These are phyloP conservation scores for Fusarium buharicum DNA, from an alignment of 2,329 filamentous ascomycete genomes.

Conservation along the genomic window DNA sequence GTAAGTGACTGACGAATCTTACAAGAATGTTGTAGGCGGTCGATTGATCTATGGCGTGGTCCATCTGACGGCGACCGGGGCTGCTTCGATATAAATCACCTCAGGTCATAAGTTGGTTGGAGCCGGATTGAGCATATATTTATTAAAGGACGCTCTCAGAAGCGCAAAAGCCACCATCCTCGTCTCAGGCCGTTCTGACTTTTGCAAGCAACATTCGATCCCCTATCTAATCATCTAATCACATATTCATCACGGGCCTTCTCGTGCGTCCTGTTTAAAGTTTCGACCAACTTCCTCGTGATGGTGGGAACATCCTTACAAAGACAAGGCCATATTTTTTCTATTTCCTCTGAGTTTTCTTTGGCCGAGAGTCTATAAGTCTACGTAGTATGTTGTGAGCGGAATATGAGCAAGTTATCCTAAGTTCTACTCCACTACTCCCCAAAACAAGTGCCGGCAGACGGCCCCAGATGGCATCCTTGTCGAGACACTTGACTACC, in stretches of 20 bases:
- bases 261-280: constrained; percentile 15
- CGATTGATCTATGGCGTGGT: constrained; percentile 44
- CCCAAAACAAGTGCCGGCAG: constrained; percentile 8
- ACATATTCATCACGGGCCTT: constrained; percentile 21
- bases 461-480: constrained; percentile 10
- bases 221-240: constrained; percentile 27
- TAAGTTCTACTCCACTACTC: constrained; percentile 19
- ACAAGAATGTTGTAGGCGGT: constrained; percentile 15
- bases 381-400: constrained; percentile 14
- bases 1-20: constrained; percentile 11
- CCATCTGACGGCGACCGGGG: constrained; percentile 37
- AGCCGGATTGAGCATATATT: constrained; percentile 46
- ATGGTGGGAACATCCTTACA: constrained; percentile 27
- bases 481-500: not conserved
- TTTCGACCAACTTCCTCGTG: constrained; percentile 17
- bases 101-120: constrained; percentile 42
- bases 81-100: constrained; percentile 39
- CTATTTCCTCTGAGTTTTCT: not conserved
- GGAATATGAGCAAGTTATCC: constrained; percentile 41
- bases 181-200: constrained; percentile 37
- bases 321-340: not conserved
- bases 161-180: constrained; percentile 28
- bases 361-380: not conserved
- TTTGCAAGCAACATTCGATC: constrained; percentile 35
- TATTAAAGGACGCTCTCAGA: constrained; percentile 29